A percentile compares a stretch with the other conserved stretches of the same genome.
phyloP scores from a whole-genome alignment of 352 stramenopile genomes.

The Aphanomyces euteiches region DNA sequence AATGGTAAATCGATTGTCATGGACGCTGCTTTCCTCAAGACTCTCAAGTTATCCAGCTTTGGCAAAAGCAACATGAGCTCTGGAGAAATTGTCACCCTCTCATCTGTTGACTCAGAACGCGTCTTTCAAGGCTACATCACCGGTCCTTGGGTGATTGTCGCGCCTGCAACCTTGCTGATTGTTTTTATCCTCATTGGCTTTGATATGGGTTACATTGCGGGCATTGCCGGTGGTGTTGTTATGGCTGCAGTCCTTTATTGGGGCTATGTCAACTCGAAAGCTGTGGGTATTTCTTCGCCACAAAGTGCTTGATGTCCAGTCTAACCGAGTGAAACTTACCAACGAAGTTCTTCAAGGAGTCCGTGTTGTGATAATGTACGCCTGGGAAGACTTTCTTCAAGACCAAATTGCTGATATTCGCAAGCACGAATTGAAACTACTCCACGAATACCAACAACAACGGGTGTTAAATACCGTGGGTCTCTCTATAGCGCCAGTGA shows the following conservation, averaged over 20 bases:
- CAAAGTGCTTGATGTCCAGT: constrained; percentile 42
- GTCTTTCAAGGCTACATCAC: constrained; percentile 50
- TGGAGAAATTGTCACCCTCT: constrained; percentile 60
- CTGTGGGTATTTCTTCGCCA: constrained; percentile 33
- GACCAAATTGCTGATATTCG: constrained; percentile 49
- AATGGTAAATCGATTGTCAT: constrained; percentile 57
- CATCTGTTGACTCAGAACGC: constrained; percentile 49
- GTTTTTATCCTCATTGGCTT: constrained; percentile 47
- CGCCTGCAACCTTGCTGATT: constrained; percentile 43
- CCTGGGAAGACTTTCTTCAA: constrained; percentile 63
- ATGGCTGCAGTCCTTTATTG: constrained; percentile 9
- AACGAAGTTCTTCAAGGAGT: constrained; percentile 91
- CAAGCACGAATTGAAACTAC: constrained; percentile 42
- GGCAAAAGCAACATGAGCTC: constrained; percentile 49
- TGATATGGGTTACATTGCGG: constrained; percentile 36
- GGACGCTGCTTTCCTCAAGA: constrained; percentile 60
- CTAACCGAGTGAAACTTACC: constrained; percentile 87
- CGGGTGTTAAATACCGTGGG: constrained; percentile 60
- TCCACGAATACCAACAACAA: constrained; percentile 56
- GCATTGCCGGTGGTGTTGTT: constrained; percentile 7
- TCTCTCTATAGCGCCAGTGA: constrained; percentile 49
- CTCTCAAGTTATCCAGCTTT: constrained; percentile 43
- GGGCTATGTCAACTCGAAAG: constrained; percentile 12
- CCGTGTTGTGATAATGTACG: constrained; percentile 72
- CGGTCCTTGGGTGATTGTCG: constrained; percentile 46